Conservation (phyloP, 805 yeast genomes). For the Babjeviella inositovora region DNA sequence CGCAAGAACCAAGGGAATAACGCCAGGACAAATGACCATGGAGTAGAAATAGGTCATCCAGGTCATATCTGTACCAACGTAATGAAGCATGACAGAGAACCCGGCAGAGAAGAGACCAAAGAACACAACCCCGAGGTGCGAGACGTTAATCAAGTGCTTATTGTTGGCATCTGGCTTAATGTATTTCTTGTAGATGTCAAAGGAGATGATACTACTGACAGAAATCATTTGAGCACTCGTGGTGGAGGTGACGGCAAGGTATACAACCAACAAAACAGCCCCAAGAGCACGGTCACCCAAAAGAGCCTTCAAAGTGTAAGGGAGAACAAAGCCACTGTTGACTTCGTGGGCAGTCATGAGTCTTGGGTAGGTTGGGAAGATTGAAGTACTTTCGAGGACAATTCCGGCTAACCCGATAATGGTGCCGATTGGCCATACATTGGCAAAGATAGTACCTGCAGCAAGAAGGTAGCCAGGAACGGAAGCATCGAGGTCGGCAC, state of each 20-base stretch:
- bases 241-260: slow-evolving; percentile 22
- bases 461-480: slow-evolving; percentile 20
- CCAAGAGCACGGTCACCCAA: slow-evolving; percentile 15
- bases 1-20: slow-evolving; percentile 15
- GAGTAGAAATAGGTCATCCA: slow-evolving; percentile 17
- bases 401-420: slow-evolving; percentile 15
- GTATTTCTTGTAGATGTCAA: slow-evolving; percentile 27
- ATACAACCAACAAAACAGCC: slow-evolving; percentile 13
- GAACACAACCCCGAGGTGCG: slow-evolving; percentile 22
- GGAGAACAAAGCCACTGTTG: slow-evolving; percentile 12
- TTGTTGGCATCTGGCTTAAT: slow-evolving; percentile 23
- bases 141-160: slow-evolving; percentile 18
- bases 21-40: slow-evolving; percentile 21
- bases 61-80: slow-evolving; percentile 15
- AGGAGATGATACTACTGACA: slow-evolving; percentile 21
- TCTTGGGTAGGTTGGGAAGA: slow-evolving; percentile 16
- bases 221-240: slow-evolving; percentile 22
- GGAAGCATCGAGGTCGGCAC: slow-evolving; percentile 15
- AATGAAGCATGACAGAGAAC: slow-evolving; percentile 18
- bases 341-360: slow-evolving; percentile 11
- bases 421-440: slow-evolving; percentile 18
- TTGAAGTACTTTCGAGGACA: slow-evolving; percentile 9
- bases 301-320: slow-evolving; percentile 13
- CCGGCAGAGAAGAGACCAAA: slow-evolving; percentile 18
- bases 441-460: slow-evolving; percentile 13